Evolutionary conservation across 2,329 filamentous ascomycete genomes (phyloP), one percentile per base, ranked within the genome.

Genomic region (Cercospora sp.): DNA sequence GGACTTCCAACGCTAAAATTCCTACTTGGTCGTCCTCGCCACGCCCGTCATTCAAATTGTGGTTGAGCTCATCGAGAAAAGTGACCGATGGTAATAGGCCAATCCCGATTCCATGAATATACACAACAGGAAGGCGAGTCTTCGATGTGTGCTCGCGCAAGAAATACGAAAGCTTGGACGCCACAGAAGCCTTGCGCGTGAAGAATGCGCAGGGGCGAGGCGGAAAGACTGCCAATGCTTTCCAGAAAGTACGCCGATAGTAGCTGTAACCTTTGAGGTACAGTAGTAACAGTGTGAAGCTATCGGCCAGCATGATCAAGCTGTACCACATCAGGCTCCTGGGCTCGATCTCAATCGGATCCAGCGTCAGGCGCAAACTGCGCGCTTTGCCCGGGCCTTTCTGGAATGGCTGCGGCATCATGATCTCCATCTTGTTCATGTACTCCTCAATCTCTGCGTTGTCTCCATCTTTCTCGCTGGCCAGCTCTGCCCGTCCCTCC

Each of bases 61-160:
- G 75, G 69, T 83, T 81, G 45, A 91, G 77, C 60, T 85, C 83
- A 36, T 78, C 75, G 1, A 92, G 79, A 73, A 90, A 90, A 16
- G 79, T 76, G 12, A 84, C 80, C 72, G 91, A 90, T 0, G 88
- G 85, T 75, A 86, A 86, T 2, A 92, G 82, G 0, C 90, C 90
- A 66, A 92, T 72, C 83, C 90, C 89, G 60, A 91, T 90, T 16
- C 90, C 90, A 72, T 92, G 90, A 59, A 91, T 82, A 78, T 91
- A 91, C 3, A 92, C 78, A 7, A 92, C 78, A 0, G 90, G 90
- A 0, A 86, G 78, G 51, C 82, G 81, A 0, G 81, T 85, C 62
- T 83, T 83, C 1, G 87, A 88, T 0, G 83, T 87, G 74, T 91
- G 89, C 5, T 87, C 87, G 1, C 86, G 84, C 72, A 89, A 82